These are phyloP conservation scores for Rhodomyrtus psidioides DNA, from an alignment of 441 rosid species.

Conservation along the genomic window DNA sequence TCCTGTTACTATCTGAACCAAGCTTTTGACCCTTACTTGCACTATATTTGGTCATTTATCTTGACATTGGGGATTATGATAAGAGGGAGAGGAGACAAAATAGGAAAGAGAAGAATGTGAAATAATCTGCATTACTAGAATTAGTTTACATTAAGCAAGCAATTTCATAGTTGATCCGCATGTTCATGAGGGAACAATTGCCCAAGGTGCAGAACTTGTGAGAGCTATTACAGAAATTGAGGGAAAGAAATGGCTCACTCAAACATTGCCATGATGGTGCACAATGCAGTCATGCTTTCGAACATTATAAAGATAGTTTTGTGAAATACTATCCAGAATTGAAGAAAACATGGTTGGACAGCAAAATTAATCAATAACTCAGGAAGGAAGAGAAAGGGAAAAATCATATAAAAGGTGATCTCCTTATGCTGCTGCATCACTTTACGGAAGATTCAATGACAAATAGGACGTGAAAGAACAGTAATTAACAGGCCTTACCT, in stretches of 20 bases:
- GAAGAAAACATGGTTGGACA: not conserved
- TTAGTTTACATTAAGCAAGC: not conserved
- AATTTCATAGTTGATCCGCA: not conserved
- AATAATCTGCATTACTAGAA: not conserved
- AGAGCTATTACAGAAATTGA: not conserved
- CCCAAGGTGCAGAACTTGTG: not conserved
- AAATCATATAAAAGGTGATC: too few species aligned
- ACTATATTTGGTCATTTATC: not conserved
- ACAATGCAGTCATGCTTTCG: not conserved
- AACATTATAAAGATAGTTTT: not conserved
- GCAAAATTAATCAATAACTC: not conserved
- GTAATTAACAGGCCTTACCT: too few species aligned
- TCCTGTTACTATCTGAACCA: not conserved
- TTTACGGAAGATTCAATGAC: too few species aligned
- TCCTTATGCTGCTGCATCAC: too few species aligned
- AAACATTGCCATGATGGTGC: not conserved
- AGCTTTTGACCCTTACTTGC: not conserved
- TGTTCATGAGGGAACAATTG: not conserved
- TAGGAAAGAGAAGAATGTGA: not conserved
- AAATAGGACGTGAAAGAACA: too few species aligned
- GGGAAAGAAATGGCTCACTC: not conserved
- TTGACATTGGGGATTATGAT: not conserved
- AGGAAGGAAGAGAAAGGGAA: not conserved
- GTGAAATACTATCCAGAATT: not conserved
- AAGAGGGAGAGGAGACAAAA: not conserved